Conservation (phyloP, 192 early-diverging fungal genomes). For the Coemansia interrupta region DNA sequence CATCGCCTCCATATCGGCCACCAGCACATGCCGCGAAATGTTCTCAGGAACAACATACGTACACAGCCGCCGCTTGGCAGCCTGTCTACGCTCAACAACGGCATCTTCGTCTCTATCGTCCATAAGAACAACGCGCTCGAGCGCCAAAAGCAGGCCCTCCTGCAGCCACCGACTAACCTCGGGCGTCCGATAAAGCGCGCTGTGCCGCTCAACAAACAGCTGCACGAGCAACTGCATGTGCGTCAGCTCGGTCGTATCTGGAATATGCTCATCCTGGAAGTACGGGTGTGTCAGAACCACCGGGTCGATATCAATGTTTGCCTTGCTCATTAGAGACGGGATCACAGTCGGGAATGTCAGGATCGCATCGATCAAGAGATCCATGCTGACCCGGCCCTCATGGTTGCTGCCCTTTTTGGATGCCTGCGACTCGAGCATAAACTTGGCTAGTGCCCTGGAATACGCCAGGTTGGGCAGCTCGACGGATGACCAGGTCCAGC, state of each 20-base stretch:
- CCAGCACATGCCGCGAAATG: constrained; percentile 48
- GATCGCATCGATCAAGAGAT: constrained; percentile 68
- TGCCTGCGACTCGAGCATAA: constrained; percentile 60
- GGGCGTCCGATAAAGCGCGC: constrained; percentile 81
- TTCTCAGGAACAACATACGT: constrained; percentile 41
- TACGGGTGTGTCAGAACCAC: constrained; percentile 54
- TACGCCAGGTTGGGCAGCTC: constrained; percentile 70
- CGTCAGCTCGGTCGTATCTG: constrained; percentile 42
- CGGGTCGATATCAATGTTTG: constrained; percentile 57
- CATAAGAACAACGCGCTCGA: constrained; percentile 23
- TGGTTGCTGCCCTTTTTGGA: neutral
- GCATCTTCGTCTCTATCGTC: neutral
- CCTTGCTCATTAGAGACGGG: constrained; percentile 62
- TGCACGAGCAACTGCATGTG: constrained; percentile 63
- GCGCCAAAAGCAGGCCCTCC: constrained; percentile 42
- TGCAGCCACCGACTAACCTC: constrained; percentile 59
- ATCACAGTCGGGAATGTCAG: constrained; percentile 67
- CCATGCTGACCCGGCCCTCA: constrained; percentile 15
- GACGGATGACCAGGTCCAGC: constrained; percentile 46
- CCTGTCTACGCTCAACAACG: constrained; percentile 5
- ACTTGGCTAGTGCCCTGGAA: constrained; percentile 71
- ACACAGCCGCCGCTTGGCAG: constrained; percentile 25
- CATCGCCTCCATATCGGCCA: constrained; percentile 41
- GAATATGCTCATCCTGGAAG: constrained; percentile 48
- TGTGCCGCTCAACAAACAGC: constrained; percentile 71